A percentile compares a stretch with the other conserved stretches of the same genome.
Evolutionary conservation across 1,284 basidiomycete genomes (phyloP).

Genomic region (Pterulicium gracile): DNA sequence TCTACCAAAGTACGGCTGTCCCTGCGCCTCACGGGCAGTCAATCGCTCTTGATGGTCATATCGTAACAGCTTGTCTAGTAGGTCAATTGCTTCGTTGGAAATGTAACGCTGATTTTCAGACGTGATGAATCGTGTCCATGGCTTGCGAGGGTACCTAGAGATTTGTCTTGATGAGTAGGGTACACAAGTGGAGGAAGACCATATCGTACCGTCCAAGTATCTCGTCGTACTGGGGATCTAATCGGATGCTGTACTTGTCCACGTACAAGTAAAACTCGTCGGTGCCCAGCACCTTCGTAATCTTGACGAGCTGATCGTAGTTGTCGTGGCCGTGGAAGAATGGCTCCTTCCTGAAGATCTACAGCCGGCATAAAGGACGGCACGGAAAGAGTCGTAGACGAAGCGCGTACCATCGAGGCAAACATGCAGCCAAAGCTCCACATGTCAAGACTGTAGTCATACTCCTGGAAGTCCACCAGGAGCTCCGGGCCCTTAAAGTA

Average conservation of each 20-base stretch:
- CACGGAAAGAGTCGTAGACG: slow-evolving; percentile 7
- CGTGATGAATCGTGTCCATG: slow-evolving; percentile 90
- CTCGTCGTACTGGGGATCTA: slow-evolving; percentile 87
- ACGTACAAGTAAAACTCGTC: slow-evolving; percentile 88
- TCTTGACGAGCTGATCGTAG: slow-evolving; percentile 98
- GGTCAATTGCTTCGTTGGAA: slow-evolving; percentile 96
- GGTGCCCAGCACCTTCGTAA: slow-evolving; percentile 94
- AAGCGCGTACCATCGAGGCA: slow-evolving; percentile 3
- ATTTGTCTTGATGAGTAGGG: slow-evolving; percentile 5
- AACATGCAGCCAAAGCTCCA: slow-evolving; percentile 98
- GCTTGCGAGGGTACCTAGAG: slow-evolving; percentile 79
- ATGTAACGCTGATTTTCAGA: slow-evolving; percentile 96
- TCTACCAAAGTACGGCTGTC: slow-evolving; percentile 84
- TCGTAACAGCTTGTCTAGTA: slow-evolving; percentile 89
- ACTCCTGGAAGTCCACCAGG: slow-evolving; percentile 96
- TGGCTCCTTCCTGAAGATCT: slow-evolving; percentile 99
- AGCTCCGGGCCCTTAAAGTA: slow-evolving; percentile 99
- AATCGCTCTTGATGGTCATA: slow-evolving; percentile 97
- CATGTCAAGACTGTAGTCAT: slow-evolving; percentile 95
- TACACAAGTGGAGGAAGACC: slow-evolving; percentile 2
- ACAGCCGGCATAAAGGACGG: slow-evolving; percentile 8
- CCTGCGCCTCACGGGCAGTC: slow-evolving; percentile 86
- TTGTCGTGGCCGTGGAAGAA: slow-evolving; percentile 99
- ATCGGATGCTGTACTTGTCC: slow-evolving; percentile 90
- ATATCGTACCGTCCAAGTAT: slow-evolving; percentile 67